Percentiles rank a stretch among this genome's conserved stretches.
phyloP scores from a whole-genome alignment of 2,329 filamentous ascomycete species.

The Macrophomina phaseolina region DNA sequence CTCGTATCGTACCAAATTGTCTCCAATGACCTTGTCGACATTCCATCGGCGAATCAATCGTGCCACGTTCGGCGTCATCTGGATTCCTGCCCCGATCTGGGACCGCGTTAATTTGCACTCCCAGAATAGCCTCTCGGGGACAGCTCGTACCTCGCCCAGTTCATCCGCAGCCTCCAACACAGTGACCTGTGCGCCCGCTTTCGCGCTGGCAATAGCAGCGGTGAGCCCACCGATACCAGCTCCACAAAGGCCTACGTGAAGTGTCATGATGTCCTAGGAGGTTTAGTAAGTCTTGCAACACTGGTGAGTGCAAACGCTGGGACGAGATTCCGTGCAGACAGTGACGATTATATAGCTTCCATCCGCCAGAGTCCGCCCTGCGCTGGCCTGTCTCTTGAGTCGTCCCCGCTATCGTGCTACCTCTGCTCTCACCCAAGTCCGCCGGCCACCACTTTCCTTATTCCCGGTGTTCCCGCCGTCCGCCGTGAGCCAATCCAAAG shows the following conservation, averaged over 20 bases:
- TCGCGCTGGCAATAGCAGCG: conserved; percentile 46
- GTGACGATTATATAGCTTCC: background rate
- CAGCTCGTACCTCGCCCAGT: conserved; percentile 46
- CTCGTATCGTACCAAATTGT: conserved; percentile 48
- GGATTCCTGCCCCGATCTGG: conserved; percentile 43
- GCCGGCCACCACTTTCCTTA: background rate
- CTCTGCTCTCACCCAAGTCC: too few relatives aligned
- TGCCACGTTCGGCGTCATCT: conserved; percentile 51
- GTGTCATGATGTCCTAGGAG: background rate
- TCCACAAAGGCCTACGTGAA: background rate
- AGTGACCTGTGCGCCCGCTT: conserved; percentile 43
- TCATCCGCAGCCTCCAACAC: conserved; percentile 48
- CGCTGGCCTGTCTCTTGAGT: too few relatives aligned
- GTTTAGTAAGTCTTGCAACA: background rate
- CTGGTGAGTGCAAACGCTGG: background rate
- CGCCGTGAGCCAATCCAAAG: background rate
- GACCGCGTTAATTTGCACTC: background rate
- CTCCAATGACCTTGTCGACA: conserved; percentile 48
- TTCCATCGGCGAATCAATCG: conserved; percentile 49
- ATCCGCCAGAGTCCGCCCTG: too few relatives aligned
- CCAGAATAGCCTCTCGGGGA: conserved; percentile 6
- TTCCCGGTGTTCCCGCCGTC: background rate
- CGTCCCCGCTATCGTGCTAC: too few relatives aligned
- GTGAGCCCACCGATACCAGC: conserved; percentile 41
- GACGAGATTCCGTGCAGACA: background rate